phyloP scores from a whole-genome alignment of 2,329 filamentous ascomycete genomes.

The Rutstroemia sp. region DNA sequence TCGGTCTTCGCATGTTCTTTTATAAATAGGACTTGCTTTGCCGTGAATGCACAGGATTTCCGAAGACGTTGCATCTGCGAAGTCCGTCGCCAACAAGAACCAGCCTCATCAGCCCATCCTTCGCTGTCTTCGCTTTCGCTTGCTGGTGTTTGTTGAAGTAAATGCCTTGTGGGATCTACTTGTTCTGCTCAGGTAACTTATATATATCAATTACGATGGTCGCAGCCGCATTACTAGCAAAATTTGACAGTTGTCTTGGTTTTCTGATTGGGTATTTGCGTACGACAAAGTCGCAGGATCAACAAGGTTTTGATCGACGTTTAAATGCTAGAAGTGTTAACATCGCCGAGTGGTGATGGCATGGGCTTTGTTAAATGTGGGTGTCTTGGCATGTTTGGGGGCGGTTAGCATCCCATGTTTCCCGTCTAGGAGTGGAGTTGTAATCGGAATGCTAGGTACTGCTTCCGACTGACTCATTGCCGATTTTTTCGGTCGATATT shows the following conservation, averaged over 20 bases:
- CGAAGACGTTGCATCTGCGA: background rate
- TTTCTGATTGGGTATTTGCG: background rate
- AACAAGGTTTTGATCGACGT: background rate
- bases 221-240: background rate
- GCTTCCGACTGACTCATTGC: too few species aligned
- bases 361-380: too few species aligned
- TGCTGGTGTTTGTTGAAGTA: background rate
- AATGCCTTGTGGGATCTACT: background rate
- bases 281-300: background rate
- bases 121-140: background rate
- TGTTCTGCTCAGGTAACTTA: background rate
- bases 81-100: background rate
- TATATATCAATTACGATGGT: background rate
- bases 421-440: too few species aligned
- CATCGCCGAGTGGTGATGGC: background rate
- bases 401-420: too few species aligned
- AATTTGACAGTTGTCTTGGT: background rate
- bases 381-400: too few species aligned
- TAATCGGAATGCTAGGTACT: too few species aligned
- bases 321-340: background rate
- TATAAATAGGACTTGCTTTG: background rate
- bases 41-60: background rate
- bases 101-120: conserved; percentile 1
- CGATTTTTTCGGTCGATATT: too few species aligned
- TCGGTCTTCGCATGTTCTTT: too few species aligned